Percentiles rank a stretch among this genome's conserved stretches.
Conservation (phyloP, 1,284 basidiomycete species). For the Flammula alnicola region DNA sequence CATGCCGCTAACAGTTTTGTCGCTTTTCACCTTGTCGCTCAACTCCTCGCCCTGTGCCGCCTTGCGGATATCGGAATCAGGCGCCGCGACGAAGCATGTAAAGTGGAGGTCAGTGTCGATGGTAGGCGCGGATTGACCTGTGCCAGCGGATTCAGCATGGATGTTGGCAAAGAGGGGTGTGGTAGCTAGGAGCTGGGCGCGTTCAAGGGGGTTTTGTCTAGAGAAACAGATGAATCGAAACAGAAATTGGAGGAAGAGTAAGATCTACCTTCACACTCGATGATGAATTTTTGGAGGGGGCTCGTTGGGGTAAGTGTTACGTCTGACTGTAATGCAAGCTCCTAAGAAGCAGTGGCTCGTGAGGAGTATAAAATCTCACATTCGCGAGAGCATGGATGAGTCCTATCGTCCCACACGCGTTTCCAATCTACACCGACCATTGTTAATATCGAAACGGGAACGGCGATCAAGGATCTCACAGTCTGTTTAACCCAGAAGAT, state of each 20-base stretch:
- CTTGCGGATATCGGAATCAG: conserved; percentile 42
- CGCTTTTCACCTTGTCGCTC: conserved; percentile 3
- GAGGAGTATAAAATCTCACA: conserved; percentile 35
- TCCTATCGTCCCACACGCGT: conserved; percentile 91
- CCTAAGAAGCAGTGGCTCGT: neutral
- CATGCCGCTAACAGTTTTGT: conserved; percentile 30
- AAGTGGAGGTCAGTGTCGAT: conserved; percentile 82
- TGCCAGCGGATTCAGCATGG: conserved; percentile 69
- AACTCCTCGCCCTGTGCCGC: conserved; percentile 29
- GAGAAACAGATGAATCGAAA: neutral
- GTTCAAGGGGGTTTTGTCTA: conserved; percentile 73
- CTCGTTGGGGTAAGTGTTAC: conserved; percentile 59
- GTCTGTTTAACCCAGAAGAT: conserved; percentile 82
- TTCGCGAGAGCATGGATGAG: conserved; percentile 83
- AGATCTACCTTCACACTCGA: conserved; percentile 58
- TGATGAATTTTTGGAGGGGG: conserved; percentile 67
- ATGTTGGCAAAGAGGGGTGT: conserved; percentile 78
- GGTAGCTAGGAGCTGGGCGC: conserved; percentile 75
- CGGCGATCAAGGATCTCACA: conserved; percentile 39
- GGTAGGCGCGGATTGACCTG: conserved; percentile 69
- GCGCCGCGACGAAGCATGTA: conserved; percentile 80
- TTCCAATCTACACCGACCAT: conserved; percentile 63
- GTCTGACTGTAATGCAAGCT: conserved; percentile 52
- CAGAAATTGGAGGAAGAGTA: neutral
- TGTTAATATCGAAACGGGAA: neutral